Conservation (phyloP, 331 rosid species). For the Telfairia occidentalis region DNA sequence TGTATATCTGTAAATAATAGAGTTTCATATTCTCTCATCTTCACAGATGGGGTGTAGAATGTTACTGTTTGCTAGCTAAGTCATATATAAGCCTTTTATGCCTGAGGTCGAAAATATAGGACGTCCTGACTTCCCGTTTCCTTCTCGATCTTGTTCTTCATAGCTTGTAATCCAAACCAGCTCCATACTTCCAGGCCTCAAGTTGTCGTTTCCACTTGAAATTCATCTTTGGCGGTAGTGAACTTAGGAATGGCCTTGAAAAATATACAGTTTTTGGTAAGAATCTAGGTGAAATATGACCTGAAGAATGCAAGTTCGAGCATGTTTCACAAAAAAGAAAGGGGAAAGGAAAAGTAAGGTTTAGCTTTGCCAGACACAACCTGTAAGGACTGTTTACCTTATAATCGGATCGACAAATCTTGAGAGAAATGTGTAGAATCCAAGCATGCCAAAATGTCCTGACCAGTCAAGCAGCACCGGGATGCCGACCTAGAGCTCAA, state of each 20-base stretch:
- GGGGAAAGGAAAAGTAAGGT: background rate
- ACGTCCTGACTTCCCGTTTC: background rate
- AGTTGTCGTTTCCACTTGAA: constrained; percentile 68
- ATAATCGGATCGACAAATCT: constrained; percentile 59
- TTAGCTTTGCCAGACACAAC: background rate
- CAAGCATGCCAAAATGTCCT: constrained; percentile 69
- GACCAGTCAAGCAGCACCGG: constrained; percentile 78
- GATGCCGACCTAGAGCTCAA: constrained; percentile 60
- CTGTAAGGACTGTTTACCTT: constrained; percentile 31
- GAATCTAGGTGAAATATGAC: constrained; percentile 11
- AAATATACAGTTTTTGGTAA: constrained; percentile 7
- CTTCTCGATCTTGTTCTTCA: constrained; percentile 17
- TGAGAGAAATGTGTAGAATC: constrained; percentile 62
- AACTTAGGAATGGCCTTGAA: constrained; percentile 43
- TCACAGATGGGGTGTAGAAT: background rate
- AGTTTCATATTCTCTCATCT: background rate
- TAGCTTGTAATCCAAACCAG: constrained; percentile 80
- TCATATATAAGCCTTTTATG: background rate
- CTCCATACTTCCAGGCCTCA: constrained; percentile 93
- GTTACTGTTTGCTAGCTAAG: background rate
- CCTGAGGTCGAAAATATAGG: background rate
- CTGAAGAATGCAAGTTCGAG: background rate
- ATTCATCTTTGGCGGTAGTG: constrained; percentile 43
- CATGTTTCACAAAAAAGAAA: background rate
- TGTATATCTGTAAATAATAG: constrained; percentile 3